These are phyloP conservation scores for Stephania japonica DNA, from an alignment of 164 flowering plant genomes.

Conservation along the genomic window DNA sequence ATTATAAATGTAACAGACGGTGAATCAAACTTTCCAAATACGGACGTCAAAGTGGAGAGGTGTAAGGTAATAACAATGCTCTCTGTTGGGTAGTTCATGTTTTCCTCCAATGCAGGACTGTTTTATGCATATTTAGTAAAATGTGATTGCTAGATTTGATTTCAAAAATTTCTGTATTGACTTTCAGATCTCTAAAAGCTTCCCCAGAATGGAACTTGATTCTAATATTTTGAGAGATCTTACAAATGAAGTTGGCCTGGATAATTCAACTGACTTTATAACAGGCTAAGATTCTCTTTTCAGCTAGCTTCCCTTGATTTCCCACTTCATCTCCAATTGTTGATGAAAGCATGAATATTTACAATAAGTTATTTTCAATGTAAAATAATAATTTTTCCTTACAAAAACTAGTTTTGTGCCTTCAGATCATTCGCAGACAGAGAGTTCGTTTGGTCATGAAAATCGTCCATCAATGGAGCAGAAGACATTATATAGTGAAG, in stretches of 20 bases:
- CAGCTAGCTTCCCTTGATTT: background rate
- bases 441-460: slow-evolving; percentile 11
- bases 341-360: background rate
- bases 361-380: background rate
- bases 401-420: slow-evolving; percentile 11
- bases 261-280: slow-evolving; percentile 10
- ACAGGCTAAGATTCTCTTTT: slow-evolving; percentile 10
- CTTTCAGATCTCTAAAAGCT: slow-evolving; percentile 6
- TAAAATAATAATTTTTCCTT: background rate
- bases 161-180: background rate
- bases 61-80: slow-evolving; percentile 9
- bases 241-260: slow-evolving; percentile 6
- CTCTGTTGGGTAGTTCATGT: background rate
- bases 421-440: slow-evolving; percentile 19
- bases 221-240: background rate
- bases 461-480: slow-evolving; percentile 9
- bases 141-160: background rate
- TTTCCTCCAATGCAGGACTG: too few species aligned
- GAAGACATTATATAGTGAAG: slow-evolving; percentile 11
- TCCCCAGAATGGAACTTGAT: background rate
- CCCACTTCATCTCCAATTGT: background rate
- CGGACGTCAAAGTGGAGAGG: slow-evolving; percentile 9
- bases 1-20: background rate
- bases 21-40: slow-evolving; percentile 6
- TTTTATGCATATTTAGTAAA: background rate